Conservation (phyloP, 805 yeast genomes). For the Wickerhamomyces xylosicus region DNA sequence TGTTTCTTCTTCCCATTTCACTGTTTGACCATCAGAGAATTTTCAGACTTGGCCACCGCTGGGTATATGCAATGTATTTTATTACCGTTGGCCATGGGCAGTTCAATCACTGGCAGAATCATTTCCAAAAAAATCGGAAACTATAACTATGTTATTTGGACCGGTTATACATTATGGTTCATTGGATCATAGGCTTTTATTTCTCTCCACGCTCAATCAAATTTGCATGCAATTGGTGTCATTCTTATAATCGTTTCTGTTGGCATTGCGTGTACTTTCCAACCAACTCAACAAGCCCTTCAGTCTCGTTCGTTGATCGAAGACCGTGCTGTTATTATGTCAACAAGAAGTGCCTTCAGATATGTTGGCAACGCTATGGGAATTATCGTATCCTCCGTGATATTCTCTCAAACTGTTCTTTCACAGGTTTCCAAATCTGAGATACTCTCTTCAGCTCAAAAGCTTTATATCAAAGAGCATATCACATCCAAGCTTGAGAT, state of each 20-base stretch:
- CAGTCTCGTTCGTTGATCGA: constrained; percentile 40
- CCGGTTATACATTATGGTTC: constrained; percentile 12
- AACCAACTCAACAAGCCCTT: constrained; percentile 12
- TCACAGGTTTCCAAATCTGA: constrained; percentile 2
- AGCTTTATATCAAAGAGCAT: constrained; percentile 7
- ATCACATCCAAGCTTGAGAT: constrained; percentile 11
- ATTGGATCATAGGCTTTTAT: constrained; percentile 8
- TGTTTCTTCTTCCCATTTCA: constrained; percentile 39
- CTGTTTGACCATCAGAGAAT: constrained; percentile 12
- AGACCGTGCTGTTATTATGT: constrained; percentile 49
- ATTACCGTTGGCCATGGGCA: constrained; percentile 6
- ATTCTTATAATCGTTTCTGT: constrained; percentile 27
- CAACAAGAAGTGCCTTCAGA: constrained; percentile 45
- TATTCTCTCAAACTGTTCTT: constrained; percentile 14
- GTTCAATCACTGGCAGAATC: constrained; percentile 10
- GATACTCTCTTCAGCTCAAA: constrained; percentile 7
- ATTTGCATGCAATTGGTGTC: constrained; percentile 25
- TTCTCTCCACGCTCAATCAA: constrained; percentile 4
- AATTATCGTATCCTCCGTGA: constrained; percentile 28
- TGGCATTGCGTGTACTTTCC: constrained; percentile 22
- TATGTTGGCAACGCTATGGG: constrained; percentile 58
- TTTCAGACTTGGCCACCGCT: constrained; percentile 9
- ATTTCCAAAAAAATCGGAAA: constrained; percentile 7
- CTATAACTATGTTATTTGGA: constrained; percentile 10
- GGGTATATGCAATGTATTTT: constrained; percentile 11